Evolutionary conservation across 768 basidiomycete species (phyloP).

Genomic region (Coprinopsis sp.): DNA sequence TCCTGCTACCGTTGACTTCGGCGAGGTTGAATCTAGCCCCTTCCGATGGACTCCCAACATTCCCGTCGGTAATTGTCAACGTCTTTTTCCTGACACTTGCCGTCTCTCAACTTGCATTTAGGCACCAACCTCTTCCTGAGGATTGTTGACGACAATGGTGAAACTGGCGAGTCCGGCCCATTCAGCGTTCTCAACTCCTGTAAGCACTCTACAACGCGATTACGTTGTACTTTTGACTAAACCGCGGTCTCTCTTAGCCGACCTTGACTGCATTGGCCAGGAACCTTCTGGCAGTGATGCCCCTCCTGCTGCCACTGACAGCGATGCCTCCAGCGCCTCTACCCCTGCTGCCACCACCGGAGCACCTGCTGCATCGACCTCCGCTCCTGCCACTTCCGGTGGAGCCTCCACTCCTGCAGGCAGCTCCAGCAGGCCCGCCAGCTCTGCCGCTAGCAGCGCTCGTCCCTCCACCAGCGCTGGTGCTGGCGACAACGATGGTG

Average conservation of each 20-base stretch:
- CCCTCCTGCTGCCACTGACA: constrained; percentile 3
- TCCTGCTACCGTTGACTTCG: constrained; percentile 20
- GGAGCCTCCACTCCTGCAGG: constrained; percentile 1
- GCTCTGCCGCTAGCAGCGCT: constrained; percentile 8
- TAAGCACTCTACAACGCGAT: constrained; percentile 8
- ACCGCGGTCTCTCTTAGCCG: constrained; percentile 10
- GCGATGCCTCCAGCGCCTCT: constrained; percentile 1
- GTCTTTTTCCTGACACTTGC: background rate
- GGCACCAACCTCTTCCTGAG: constrained; percentile 21
- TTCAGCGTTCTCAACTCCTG: constrained; percentile 19
- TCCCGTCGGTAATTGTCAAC: constrained; percentile 15
- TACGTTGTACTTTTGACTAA: background rate
- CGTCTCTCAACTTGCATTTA: constrained; percentile 6
- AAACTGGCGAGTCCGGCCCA: constrained; percentile 21
- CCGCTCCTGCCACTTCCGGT: constrained; percentile 2
- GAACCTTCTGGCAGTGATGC: background rate
- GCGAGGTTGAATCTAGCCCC: constrained; percentile 13
- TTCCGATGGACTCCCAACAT: constrained; percentile 26
- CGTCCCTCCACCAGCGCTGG: constrained; percentile 6
- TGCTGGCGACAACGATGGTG: constrained; percentile 6
- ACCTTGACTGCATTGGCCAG: constrained; percentile 19
- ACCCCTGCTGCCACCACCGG: background rate
- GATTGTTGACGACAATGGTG: constrained; percentile 21
- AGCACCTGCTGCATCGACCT: constrained; percentile 3
- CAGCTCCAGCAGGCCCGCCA: constrained; percentile 2